Conservation (phyloP, 495 filamentous ascomycete species). For the Penicillium taxi region DNA sequence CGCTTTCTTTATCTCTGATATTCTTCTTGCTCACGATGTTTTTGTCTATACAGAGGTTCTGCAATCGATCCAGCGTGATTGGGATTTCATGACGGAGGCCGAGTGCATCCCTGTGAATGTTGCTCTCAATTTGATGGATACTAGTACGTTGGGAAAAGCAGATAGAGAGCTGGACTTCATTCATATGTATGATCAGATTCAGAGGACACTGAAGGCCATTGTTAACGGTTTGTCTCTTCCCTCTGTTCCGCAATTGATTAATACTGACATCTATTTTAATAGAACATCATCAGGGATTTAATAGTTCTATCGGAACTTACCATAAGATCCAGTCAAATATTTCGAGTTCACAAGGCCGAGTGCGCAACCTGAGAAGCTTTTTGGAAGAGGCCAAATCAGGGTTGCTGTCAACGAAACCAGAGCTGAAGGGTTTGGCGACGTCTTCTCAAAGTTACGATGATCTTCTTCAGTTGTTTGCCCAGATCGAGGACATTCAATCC, state of each 20-base stretch:
- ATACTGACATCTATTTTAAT: slow-evolving; percentile 7
- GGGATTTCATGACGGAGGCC: slow-evolving; percentile 81
- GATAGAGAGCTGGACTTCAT: slow-evolving; percentile 78
- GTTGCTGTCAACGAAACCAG: slow-evolving; percentile 79
- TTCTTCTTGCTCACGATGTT: background rate
- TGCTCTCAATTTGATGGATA: slow-evolving; percentile 86
- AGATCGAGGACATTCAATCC: slow-evolving; percentile 82
- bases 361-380: slow-evolving; percentile 73
- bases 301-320: slow-evolving; percentile 96
- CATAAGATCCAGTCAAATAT: slow-evolving; percentile 97
- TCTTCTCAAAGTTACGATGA: slow-evolving; percentile 87
- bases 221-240: slow-evolving; percentile 56
- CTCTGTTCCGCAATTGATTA: background rate
- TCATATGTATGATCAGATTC: slow-evolving; percentile 71
- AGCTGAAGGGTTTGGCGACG: slow-evolving; percentile 77
- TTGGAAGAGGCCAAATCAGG: slow-evolving; percentile 74
- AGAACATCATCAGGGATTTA: slow-evolving; percentile 99
- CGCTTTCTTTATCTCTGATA: background rate
- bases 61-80: slow-evolving; percentile 71
- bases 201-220: slow-evolving; percentile 85
- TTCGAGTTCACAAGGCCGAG: slow-evolving; percentile 74
- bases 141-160: slow-evolving; percentile 84
- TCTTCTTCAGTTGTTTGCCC: slow-evolving; percentile 73
- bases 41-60: slow-evolving; percentile 46
- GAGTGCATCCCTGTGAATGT: slow-evolving; percentile 89